Percentiles rank a stretch among this genome's conserved stretches.
phyloP scores from a whole-genome alignment of 1,139 yeast genomes.

The Tardiomyces blankii region DNA sequence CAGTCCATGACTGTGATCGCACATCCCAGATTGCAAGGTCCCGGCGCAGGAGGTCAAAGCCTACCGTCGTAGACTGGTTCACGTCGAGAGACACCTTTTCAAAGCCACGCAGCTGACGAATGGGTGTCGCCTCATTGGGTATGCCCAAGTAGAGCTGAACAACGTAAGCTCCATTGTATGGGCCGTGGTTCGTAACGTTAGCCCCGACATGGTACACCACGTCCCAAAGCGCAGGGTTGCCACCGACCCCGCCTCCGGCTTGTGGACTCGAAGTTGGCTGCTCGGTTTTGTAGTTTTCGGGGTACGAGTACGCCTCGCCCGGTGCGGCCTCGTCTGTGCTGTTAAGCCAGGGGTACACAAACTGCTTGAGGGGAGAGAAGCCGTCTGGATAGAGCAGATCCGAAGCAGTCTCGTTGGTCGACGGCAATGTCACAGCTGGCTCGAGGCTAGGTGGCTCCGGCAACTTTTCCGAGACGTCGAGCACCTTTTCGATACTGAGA shows the following conservation, averaged over 20 bases:
- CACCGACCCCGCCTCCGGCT: slow-evolving; percentile 52
- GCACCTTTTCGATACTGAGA: slow-evolving; percentile 28
- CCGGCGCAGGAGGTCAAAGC: slow-evolving; percentile 40
- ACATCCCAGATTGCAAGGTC: slow-evolving; percentile 55
- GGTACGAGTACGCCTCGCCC: slow-evolving; percentile 37
- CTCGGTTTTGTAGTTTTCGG: slow-evolving; percentile 39
- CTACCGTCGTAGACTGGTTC: slow-evolving; percentile 31
- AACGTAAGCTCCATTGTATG: slow-evolving; percentile 39
- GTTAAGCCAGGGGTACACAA: slow-evolving; percentile 22
- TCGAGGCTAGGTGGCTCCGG: slow-evolving; percentile 31
- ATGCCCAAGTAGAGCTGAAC: slow-evolving; percentile 48
- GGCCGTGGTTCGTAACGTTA: slow-evolving; percentile 40
- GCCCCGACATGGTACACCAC: slow-evolving; percentile 39
- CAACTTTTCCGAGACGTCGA: slow-evolving; percentile 37
- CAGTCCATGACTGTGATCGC: slow-evolving; percentile 47
- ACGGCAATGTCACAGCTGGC: slow-evolving; percentile 19
- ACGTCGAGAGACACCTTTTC: slow-evolving; percentile 42
- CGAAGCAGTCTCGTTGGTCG: slow-evolving; percentile 35
- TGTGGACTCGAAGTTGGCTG: slow-evolving; percentile 29
- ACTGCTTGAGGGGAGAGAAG: slow-evolving; percentile 10
- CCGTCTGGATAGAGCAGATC: slow-evolving; percentile 41
- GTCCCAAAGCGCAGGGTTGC: slow-evolving; percentile 35
- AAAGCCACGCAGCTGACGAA: slow-evolving; percentile 44
- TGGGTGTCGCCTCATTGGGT: slow-evolving; percentile 31
- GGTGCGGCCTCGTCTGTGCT: slow-evolving; percentile 11